Conservation (phyloP, 108 stramenopile genomes). For the Phaeodactylum tricornutum region DNA sequence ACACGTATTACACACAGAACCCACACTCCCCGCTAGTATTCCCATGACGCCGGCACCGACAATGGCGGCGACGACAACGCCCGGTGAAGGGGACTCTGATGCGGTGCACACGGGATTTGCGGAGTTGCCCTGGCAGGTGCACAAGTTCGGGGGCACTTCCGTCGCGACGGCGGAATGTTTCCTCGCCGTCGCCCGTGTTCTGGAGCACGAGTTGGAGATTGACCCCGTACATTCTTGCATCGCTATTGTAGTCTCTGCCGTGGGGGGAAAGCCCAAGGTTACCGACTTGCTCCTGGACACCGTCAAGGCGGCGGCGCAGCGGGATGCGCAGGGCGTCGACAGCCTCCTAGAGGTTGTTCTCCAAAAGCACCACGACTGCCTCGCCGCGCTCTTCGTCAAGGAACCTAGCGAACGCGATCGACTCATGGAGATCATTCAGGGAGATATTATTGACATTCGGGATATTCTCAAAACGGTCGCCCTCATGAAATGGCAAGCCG, state of each 20-base stretch:
- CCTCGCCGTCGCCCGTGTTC: slow-evolving; percentile 30
- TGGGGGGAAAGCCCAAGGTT: slow-evolving; percentile 88
- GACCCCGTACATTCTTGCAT: slow-evolving; percentile 3
- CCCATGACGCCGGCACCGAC: too few relatives aligned
- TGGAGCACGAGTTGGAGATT: slow-evolving; percentile 11
- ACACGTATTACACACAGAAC: too few relatives aligned
- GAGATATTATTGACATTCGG: slow-evolving; percentile 54
- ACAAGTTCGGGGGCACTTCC: slow-evolving; percentile 74
- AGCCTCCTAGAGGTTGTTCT: slow-evolving; percentile 16
- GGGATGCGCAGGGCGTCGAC: slow-evolving; percentile 33
- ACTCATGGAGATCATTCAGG: slow-evolving; percentile 29
- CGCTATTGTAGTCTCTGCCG: slow-evolving; percentile 77
- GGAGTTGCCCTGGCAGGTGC: slow-evolving; percentile 42
- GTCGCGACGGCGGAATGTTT: slow-evolving; percentile 55
- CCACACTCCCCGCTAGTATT: too few relatives aligned
- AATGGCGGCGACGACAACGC: too few relatives aligned
- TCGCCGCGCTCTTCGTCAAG: slow-evolving; percentile 23
- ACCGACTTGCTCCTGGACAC: slow-evolving; percentile 78
- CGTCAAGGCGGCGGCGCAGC: slow-evolving; percentile 43
- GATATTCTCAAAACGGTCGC: slow-evolving; percentile 78
- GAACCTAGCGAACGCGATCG: slow-evolving; percentile 13
- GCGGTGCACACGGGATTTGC: slow-evolving; percentile 2
- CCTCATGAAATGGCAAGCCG: slow-evolving; percentile 68
- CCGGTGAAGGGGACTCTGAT: too few relatives aligned
- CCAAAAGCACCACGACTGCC: slow-evolving; percentile 38